Evolutionary conservation across 2,329 filamentous ascomycete genomes (phyloP), one percentile per base, ranked within the genome.

Genomic region (Claviceps arundinis): DNA sequence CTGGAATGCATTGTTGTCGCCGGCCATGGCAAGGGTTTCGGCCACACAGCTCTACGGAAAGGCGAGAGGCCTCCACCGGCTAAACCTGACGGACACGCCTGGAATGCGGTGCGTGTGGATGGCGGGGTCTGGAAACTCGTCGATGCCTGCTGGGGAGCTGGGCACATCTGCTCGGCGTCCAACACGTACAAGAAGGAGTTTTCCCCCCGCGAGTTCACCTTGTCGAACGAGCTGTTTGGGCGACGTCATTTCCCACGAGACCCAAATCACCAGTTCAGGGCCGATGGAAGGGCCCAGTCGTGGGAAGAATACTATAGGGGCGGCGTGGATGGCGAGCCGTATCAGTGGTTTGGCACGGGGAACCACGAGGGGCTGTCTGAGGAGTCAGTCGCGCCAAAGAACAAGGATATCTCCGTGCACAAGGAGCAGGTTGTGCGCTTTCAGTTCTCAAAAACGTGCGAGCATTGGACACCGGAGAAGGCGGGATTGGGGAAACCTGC

Each of bases 131-230:
- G 91, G 91, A 95, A 96, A 68, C 76, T 97, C 1, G 70, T 97
- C 48, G 93, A 98, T 62, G 69, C 85, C 0, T 97, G 91, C 64
- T 98, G 93, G 93, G 93, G 93, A 41, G 88, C 91, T 0, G 91
- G 91, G 2, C 73, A 80, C 56, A 68, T 95, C 8, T 68, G 73
- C 44, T 72, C 62, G 19, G 57, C 51, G 48, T 73, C 72, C 16
- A 68, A 76, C 52, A 66, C 72, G 1, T 96, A 89, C 68, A 77
- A 77, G 44, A 77, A 84, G 59, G 64, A 72, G 3, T 95, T 96
- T 65, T 76, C 73, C 1, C 80, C 89, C 0, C 66, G 73, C 7
- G 68, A 78, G 56, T 85, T 85, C 59, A 77, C 70, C 2, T 66
- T 70, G 54, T 66, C 68, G 49, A 96, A 96, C 63, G 84, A 91